Conservation (phyloP, 139 green algal species). For the Haematococcus lacustris region DNA sequence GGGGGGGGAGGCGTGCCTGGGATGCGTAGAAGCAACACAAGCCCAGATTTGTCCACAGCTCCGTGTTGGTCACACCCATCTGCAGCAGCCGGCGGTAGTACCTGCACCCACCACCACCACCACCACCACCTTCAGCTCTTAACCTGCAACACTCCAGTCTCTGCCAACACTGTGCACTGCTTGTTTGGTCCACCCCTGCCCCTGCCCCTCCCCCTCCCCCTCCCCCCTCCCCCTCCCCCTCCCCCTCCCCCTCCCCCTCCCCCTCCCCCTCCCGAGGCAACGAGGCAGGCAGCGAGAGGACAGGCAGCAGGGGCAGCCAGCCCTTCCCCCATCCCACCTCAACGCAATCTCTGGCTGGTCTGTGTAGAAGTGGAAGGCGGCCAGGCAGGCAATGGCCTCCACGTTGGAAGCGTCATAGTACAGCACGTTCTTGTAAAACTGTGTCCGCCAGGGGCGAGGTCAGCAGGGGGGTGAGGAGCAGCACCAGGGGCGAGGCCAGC, state of each 20-base stretch:
- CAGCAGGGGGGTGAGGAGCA: no score
- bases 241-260: neutral
- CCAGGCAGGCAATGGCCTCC: conserved; percentile 73
- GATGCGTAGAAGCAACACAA: conserved; percentile 78
- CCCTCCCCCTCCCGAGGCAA: no score
- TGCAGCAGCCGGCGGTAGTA: conserved; percentile 49
- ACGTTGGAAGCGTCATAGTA: conserved; percentile 57
- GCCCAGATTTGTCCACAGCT: conserved; percentile 77
- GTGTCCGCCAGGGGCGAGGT: no score
- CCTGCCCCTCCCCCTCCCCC: no score
- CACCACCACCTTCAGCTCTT: neutral
- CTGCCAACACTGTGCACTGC: no score
- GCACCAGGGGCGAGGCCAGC: no score
- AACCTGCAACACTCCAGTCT: neutral
- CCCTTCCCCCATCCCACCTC: conserved; percentile 17
- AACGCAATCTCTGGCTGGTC: conserved; percentile 80
- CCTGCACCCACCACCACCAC: neutral
- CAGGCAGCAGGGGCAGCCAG: no score
- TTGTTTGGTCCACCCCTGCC: no score
- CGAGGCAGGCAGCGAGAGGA: no score
- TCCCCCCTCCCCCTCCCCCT: no score
- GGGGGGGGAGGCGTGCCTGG: no score
- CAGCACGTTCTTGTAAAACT: conserved; percentile 46
- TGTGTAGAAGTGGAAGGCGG: conserved; percentile 70
- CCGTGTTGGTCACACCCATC: conserved; percentile 65